Evolutionary conservation across 2,329 filamentous ascomycete genomes (phyloP).

Genomic region (Cryoendolithus antarcticus): DNA sequence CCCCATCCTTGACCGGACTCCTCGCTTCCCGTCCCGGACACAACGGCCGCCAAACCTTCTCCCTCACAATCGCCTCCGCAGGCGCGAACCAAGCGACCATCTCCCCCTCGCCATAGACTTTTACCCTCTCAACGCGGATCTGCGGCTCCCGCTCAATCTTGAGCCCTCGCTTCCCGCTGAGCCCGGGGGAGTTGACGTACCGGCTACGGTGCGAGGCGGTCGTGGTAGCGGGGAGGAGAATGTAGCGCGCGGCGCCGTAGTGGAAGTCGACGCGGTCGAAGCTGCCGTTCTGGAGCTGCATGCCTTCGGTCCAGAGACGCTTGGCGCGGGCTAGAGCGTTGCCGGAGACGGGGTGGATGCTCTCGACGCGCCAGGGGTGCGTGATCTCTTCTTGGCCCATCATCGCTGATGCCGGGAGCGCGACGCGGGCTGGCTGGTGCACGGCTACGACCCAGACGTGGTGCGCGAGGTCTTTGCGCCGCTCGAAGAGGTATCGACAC

Average conservation of each 20-base stretch:
- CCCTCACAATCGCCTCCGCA: not conserved
- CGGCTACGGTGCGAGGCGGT: not conserved
- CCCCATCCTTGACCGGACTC: no score
- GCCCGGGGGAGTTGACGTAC: not conserved
- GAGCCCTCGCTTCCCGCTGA: not conserved
- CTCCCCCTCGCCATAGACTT: slow-evolving; percentile 3
- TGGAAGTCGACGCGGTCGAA: slow-evolving; percentile 5
- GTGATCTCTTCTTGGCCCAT: not conserved
- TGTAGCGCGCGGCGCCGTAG: slow-evolving; percentile 7
- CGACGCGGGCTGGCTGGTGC: slow-evolving; percentile 1
- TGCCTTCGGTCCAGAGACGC: slow-evolving; percentile 4
- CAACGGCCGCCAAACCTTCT: no score
- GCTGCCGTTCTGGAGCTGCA: slow-evolving; percentile 1
- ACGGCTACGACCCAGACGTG: slow-evolving; percentile 9
- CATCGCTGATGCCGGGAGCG: no score
- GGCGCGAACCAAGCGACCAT: slow-evolving; percentile 5
- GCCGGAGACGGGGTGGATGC: slow-evolving; percentile 3
- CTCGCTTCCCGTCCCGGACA: no score
- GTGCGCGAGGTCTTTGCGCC: slow-evolving; percentile 4
- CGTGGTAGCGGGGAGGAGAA: not conserved
- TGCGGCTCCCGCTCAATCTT: not conserved
- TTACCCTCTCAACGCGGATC: slow-evolving; percentile 8
- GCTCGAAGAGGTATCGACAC: slow-evolving; percentile 1
- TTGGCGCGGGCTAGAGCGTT: slow-evolving; percentile 6
- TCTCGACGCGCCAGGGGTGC: slow-evolving; percentile 5